phyloP scores from a whole-genome alignment of 257 asterid genomes.

The Plantago ovata region DNA sequence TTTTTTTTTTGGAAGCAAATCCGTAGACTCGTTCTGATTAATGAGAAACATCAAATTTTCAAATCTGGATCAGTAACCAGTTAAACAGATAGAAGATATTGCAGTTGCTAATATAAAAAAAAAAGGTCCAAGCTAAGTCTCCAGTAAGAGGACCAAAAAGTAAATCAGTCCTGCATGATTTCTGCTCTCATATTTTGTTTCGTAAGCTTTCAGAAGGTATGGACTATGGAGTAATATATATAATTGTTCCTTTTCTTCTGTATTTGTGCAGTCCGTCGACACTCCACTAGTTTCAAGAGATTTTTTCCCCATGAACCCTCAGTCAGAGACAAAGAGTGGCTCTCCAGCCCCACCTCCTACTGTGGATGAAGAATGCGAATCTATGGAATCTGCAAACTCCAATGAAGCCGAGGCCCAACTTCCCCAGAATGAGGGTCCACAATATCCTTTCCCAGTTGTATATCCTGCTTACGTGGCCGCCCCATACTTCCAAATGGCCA shows the following conservation, averaged over 20 bases:
- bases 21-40: too few relatives aligned
- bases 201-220: too few relatives aligned
- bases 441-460: slow-evolving; percentile 58
- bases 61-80: too few relatives aligned
- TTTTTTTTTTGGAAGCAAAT: too few relatives aligned
- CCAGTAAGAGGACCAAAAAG: too few relatives aligned
- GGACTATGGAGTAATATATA: background rate
- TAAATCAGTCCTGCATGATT: too few relatives aligned
- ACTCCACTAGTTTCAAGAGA: slow-evolving; percentile 54
- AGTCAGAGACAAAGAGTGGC: slow-evolving; percentile 51
- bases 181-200: too few relatives aligned
- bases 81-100: too few relatives aligned
- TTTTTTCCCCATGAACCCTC: slow-evolving; percentile 47
- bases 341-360: slow-evolving; percentile 37
- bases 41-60: too few relatives aligned
- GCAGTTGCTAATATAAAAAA: too few relatives aligned
- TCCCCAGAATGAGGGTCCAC: slow-evolving; percentile 49
- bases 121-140: too few relatives aligned
- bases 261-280: slow-evolving; percentile 51
- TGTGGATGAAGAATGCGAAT: slow-evolving; percentile 78
- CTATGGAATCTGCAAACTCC: slow-evolving; percentile 78
- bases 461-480: slow-evolving; percentile 87
- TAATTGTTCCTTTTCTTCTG: background rate
- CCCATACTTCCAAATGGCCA: slow-evolving; percentile 19
- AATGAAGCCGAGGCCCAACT: slow-evolving; percentile 43